Base-by-base conservation (phyloP, 768 basidiomycete species). In the Sporobolomyces roseus region DNA sequence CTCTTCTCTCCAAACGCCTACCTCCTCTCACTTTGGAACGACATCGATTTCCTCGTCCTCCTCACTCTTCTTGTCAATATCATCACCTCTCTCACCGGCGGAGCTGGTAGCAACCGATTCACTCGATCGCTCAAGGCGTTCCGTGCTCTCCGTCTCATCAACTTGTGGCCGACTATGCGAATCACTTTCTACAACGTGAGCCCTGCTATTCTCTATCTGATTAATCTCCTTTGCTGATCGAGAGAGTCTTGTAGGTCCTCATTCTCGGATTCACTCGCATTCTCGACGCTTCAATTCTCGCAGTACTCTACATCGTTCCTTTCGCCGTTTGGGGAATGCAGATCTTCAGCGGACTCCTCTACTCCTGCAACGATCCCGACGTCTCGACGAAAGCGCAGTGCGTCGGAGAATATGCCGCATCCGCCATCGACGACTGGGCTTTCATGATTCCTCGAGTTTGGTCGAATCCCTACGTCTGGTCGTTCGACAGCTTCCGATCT, bases 1-100 rank as follows among this genome's bases (percentile, higher is more conserved):
- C 76, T 88, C 19, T 92, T 93, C 79, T 87, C 89, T 0, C 92
- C 92, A 0, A 93, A 93, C 74, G 91, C 92, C 0, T 97, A 98
- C 77, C 78, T 96, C 33, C 87, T 87, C 32, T 90, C 89, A 69
- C 87, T 93, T 12, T 97, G 93, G 92, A 97, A 97, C 77, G 78
- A 88, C 74, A 80, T 97, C 65, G 94, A 97, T 79, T 87, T 93
- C 73, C 77, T 90, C 76, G 88, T 97, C 77, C 85, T 97, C 81
- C 78, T 94, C 35, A 77, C 76, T 36, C 63, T 75, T 21, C n/a
- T 76, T 17, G 65, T 74, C 65, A 77, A 74, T 60, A 33, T 75
- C 51, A 53, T 52, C 43, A 65, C 70, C 2, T 30, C 72, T 3
- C 58, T 74, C 30, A 27, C 46, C 14, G 61, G 38, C 30, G 60